A percentile compares a stretch with the other conserved stretches of the same genome.
These are phyloP conservation scores for Lactifluus pinguis DNA, from an alignment of 768 basidiomycete genomes.

Conservation along the genomic window DNA sequence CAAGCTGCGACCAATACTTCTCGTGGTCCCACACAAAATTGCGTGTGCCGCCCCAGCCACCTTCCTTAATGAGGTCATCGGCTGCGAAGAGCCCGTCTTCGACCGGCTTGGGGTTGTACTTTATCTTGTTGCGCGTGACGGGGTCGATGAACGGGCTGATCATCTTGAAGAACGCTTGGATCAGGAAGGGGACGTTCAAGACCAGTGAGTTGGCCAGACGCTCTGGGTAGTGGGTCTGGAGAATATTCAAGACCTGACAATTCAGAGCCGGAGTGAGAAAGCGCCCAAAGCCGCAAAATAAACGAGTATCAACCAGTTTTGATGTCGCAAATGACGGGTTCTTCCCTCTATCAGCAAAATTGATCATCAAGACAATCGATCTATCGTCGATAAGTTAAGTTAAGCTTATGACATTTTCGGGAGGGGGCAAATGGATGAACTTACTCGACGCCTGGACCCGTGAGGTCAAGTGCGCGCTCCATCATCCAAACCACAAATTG, in stretches of 20 bases:
- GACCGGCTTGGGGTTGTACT: conserved; percentile 62
- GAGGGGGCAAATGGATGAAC: conserved; percentile 20
- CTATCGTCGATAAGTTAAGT: conserved; percentile 28
- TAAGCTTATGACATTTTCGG: neutral
- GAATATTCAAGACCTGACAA: conserved; percentile 36
- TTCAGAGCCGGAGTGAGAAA: neutral
- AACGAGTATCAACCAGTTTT: conserved; percentile 27
- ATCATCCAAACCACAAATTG: conserved; percentile 69
- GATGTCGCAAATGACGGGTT: conserved; percentile 35
- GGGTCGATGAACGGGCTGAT: conserved; percentile 81
- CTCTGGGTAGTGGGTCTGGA: conserved; percentile 83
- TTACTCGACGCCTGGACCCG: conserved; percentile 77
- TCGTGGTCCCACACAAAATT: conserved; percentile 68
- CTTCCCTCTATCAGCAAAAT: conserved; percentile 69
- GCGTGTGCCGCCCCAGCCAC: conserved; percentile 54
- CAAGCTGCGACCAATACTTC: conserved; percentile 63
- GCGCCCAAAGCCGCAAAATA: neutral
- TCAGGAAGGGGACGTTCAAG: conserved; percentile 71
- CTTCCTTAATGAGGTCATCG: conserved; percentile 59
- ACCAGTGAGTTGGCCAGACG: conserved; percentile 68
- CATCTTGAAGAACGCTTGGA: conserved; percentile 68
- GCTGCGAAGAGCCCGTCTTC: conserved; percentile 59
- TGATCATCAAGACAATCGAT: conserved; percentile 61
- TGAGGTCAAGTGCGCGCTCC: conserved; percentile 67
- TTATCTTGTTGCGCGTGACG: conserved; percentile 62